Evolutionary conservation across 805 yeast genomes (phyloP), one percentile per base, ranked within the genome.

Genomic region (Candida sakaeoensis): DNA sequence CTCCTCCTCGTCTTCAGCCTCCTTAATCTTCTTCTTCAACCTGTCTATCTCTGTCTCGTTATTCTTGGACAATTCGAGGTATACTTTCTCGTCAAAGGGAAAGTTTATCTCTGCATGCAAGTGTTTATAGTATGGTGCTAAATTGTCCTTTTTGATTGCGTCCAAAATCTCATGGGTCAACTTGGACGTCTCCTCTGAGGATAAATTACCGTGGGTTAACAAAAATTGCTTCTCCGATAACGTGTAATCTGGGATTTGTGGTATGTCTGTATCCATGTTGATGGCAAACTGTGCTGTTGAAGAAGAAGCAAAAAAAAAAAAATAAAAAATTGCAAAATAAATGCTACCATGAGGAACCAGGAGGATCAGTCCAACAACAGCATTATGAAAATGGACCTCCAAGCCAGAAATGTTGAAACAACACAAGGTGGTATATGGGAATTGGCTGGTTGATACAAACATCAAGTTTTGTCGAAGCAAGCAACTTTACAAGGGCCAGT

Each of bases 61-160:
- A 18, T 57, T 70, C 2, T 59, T 64, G 6, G 57, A 48, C 54
- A 90, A 58, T 26, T 68, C 48, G 19, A 75, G 59, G 56, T 82
- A 85, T 24, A 81, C 52, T 0, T 54, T 40, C 46, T 80, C 74
- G 53, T 90, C 93, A 74, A 80, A 85, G 33, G 53, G 72, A 57
- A 61, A 78, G 35, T 51, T 57, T 29, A 65, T 47, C 46, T 51
- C 69, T 39, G 40, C 46, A 24, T 46, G 43, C 36, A 93, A 69
- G 57, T 82, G 77, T 53, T 79, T 68, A 64, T 88, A 93, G 61
- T 87, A 85, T 7, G 96, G 95, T 1, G 85, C 95, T 74, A 89
- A 74, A 50, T 79, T 72, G 37, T 82, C 77, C 21, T 68, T 64
- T 46, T 71, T 68, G 52, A 93, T 79, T 33, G 74, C 67, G 26